Evolutionary conservation across 306 rosid genomes (phyloP).

Genomic region (Pyrus pyrifolia): DNA sequence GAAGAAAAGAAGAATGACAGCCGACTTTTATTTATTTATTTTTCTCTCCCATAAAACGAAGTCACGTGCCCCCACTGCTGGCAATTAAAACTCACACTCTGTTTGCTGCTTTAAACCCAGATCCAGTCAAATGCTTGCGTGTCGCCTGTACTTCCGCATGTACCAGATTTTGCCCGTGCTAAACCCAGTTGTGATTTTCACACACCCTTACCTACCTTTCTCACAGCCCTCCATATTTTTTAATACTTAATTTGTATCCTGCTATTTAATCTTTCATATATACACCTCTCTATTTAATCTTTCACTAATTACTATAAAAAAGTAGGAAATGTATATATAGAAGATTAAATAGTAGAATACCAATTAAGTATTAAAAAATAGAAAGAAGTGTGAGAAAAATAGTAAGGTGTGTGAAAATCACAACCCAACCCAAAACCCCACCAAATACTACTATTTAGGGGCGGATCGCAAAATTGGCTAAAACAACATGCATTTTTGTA

Average conservation of each 20-base stretch:
- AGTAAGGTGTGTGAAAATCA: no score
- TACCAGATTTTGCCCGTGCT: neutral
- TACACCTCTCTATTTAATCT: no score
- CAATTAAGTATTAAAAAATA: no score
- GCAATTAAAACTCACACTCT: neutral
- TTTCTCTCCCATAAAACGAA: neutral
- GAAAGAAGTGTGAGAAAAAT: no score
- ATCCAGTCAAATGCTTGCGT: slow-evolving; percentile 21
- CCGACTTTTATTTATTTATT: neutral
- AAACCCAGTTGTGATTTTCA: neutral
- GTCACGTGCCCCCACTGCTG: slow-evolving; percentile 35
- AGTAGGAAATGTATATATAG: no score
- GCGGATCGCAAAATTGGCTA: neutral
- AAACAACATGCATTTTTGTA: no score
- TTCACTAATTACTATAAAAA: no score
- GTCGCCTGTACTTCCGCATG: neutral
- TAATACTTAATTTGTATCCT: no score
- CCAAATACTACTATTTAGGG: neutral
- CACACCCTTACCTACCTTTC: no score
- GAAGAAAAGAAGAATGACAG: neutral
- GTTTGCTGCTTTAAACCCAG: neutral
- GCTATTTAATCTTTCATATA: no score
- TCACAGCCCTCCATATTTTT: no score
- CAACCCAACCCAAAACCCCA: neutral
- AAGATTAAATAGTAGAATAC: no score